Base-by-base conservation (phyloP, 371 early-diverging fungal genomes). In the Mortierella polycephala region DNA sequence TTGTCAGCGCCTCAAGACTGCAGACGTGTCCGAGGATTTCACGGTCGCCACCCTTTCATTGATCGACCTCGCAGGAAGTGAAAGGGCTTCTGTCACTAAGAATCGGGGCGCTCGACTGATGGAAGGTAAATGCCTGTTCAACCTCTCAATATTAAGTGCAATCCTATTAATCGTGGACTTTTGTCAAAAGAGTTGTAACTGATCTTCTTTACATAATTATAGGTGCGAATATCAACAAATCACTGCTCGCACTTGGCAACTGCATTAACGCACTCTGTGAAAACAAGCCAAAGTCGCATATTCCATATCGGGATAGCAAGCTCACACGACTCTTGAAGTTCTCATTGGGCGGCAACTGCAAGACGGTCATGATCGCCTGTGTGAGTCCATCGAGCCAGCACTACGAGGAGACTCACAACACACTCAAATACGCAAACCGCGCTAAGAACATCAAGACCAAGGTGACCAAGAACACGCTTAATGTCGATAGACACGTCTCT, bases 21-120 rank as follows among this genome's bases (percentile, higher is more conserved):
- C 83, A 0, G 57, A 74, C 40, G 71, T 81, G 13, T 71, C 76
- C 30, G 80, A 83, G n/a, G 84, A 89, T 47, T 83, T 83, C 40
- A 88, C 86, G 14, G 64, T 83, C 11, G 92, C 92, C 1, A 93
- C 93, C 42, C 83, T 96, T 30, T 92, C 91, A 42, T 88, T 98
- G 67, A 95, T 96, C 62, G 98, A 98, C 74, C 70, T 98, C 53
- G 98, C 98, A 7, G 98, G 98, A 44, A 93, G 94, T 64, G 98
- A 98, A 67, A 88, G 98, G 59, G 91, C 90, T 2, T 88, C 89
- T 0, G 84, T 84, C 10, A 85, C 93, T 7, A 72, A 85, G 59
- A 91, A 92, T 71, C 83, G 82, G 40, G 95, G 94, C 16, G 85
- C 83, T 47, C 84, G 93, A 14, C 82, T 91, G 81, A 85, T 89